Evolutionary conservation across 768 basidiomycete species (phyloP), one percentile per base, ranked within the genome.

Genomic region (Suillus discolor): DNA sequence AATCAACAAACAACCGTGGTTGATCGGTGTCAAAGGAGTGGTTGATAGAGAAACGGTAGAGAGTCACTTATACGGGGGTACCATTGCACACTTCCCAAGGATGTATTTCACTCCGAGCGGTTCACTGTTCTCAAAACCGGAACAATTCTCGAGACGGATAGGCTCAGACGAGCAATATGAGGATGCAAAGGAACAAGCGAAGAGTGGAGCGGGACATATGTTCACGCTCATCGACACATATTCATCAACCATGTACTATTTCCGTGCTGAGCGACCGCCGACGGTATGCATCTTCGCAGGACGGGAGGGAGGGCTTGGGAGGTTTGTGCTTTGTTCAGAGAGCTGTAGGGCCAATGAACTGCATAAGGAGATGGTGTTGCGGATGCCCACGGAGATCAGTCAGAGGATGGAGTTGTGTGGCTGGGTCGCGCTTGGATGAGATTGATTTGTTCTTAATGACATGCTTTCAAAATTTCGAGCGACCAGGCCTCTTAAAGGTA

Each of bases 271-370:
- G 45, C 45, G 45, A n/a, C 45, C 45, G n/a, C 45, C 45, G 3
- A 47, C 45, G 1, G 45, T 47, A 11, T 47, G 71, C 38, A 42
- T 71, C 23, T 71, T 66, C n/a, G 62, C 71, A 1, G 71, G 71
- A 51, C 66, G 71, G 31, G 71, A 71, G 28, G 71, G 71, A 5
- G 71, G 71, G 31, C 45, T 71, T 13, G 71, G 71, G 25, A 47
- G 71, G 53, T 71, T 71, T 49, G 71, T 71, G 39, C 51, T 71
- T 38, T 71, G 71, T 57, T 71, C 71, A 36, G 71, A 71, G 62
- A 69, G 38, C 8, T 71, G 71, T 28, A 11, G 7, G 0, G 28
- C 25, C 12, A 67, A 63, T 13, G 70, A 71, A 38, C 42, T 71
- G 20, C 71, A 67, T 23, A 71, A 71, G 54, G 71, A 71, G 66